Percentiles rank a stretch among this genome's conserved stretches.
These are phyloP conservation scores for Gnaphalium uliginosum DNA, from an alignment of 129 eudicot species.

Conservation along the genomic window DNA sequence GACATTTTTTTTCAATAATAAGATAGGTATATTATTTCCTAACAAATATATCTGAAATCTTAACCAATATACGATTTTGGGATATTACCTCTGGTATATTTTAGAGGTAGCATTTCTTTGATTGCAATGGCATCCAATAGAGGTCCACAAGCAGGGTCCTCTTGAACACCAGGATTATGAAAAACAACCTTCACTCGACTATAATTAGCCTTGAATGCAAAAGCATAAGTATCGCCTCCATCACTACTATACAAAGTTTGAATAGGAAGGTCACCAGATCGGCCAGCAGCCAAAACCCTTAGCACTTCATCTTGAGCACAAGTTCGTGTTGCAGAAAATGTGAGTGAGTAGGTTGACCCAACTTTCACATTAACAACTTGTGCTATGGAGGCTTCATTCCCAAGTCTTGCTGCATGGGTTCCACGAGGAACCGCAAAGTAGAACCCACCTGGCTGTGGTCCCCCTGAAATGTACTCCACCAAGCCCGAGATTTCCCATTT, in stretches of 20 bases:
- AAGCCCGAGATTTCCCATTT: slow-evolving; percentile 55
- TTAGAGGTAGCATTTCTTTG: slow-evolving; percentile 46
- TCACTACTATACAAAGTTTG: slow-evolving; percentile 63
- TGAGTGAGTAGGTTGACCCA: slow-evolving; percentile 47
- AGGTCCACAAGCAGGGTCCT: slow-evolving; percentile 77
- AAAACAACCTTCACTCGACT: slow-evolving; percentile 48
- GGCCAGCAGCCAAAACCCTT: slow-evolving; percentile 44
- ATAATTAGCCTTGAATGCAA: slow-evolving; percentile 51
- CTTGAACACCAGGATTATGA: slow-evolving; percentile 65
- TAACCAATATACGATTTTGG: neutral
- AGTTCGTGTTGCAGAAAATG: slow-evolving; percentile 72
- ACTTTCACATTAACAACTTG: slow-evolving; percentile 43
- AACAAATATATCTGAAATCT: neutral
- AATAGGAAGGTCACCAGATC: slow-evolving; percentile 56
- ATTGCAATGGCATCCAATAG: slow-evolving; percentile 69
- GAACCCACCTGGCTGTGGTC: slow-evolving; percentile 68
- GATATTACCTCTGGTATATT: slow-evolving; percentile 40
- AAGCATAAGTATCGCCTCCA: slow-evolving; percentile 81
- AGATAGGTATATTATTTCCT: neutral
- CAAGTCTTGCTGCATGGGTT: slow-evolving; percentile 65
- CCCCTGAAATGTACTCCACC: slow-evolving; percentile 64
- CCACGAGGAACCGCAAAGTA: slow-evolving; percentile 62
- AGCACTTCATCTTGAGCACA: slow-evolving; percentile 78
- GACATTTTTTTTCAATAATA: neutral
- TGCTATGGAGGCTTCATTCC: slow-evolving; percentile 67